Percentiles rank a stretch among this genome's conserved stretches.
phyloP scores from a whole-genome alignment of 73 alveolate species.

The Durusdinium trenchii region DNA sequence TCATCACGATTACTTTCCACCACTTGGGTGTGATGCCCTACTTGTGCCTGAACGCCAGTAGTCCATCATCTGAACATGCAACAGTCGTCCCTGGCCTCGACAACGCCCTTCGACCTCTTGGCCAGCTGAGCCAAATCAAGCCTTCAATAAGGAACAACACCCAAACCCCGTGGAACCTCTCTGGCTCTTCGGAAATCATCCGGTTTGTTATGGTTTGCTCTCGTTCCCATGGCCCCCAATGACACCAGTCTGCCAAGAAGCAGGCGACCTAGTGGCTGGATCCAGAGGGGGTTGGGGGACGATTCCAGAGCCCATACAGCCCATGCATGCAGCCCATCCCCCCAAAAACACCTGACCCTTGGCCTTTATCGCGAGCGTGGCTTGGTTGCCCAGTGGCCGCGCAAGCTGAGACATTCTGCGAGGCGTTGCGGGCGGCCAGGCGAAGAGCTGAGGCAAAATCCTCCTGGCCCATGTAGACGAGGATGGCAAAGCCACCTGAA shows the following conservation, averaged over 20 bases:
- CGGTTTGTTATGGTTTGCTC: no score
- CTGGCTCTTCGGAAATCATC: no score
- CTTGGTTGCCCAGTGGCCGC: background rate
- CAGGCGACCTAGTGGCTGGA: background rate
- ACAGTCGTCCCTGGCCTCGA: no score
- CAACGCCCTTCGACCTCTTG: no score
- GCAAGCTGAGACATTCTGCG: background rate
- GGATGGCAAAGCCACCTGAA: background rate
- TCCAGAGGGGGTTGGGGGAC: background rate
- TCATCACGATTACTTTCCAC: background rate
- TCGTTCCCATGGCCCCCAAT: no score
- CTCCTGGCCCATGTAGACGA: background rate
- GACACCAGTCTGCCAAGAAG: background rate
- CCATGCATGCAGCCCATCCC: background rate
- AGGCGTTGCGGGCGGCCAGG: background rate
- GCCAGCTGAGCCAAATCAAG: no score
- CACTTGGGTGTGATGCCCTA: background rate
- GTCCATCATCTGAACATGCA: background rate
- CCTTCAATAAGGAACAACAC: no score
- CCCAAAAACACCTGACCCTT: background rate
- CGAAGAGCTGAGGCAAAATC: background rate
- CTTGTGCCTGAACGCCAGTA: background rate
- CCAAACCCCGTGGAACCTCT: no score
- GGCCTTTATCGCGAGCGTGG: background rate
- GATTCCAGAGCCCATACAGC: background rate